Evolutionary conservation across 2,329 filamentous ascomycete genomes (phyloP), one percentile per base, ranked within the genome.

Genomic region (Sporothrix brunneoviolacea): DNA sequence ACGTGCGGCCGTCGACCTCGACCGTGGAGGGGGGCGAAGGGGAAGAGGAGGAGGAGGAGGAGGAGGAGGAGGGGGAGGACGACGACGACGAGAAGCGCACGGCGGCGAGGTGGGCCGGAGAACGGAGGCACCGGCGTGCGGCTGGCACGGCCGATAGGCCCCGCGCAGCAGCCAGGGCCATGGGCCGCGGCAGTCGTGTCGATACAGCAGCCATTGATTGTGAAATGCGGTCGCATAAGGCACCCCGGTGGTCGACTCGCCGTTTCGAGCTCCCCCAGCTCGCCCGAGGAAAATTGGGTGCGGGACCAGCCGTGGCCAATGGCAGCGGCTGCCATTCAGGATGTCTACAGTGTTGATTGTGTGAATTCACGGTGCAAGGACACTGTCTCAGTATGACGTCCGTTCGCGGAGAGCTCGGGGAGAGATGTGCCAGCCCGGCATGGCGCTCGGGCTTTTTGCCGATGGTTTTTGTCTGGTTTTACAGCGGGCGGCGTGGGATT

Each of bases 1-100:
- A 90, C 9, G 68, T 69, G 55, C 74, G 75, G 56, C 79, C 83
- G 58, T 83, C 79, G 56, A 93, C 76, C 10, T 70, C 73, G 55
- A 86, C 67, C 19, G 63, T 61, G n/a, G 36, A 19, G 18, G 50
- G 38, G 5, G 21, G 12, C 2, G 43, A 28, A 9, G 50, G 13
- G 7, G 41, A 21, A 5, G 39, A 42, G 19, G 37, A 35, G 30
- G 38, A 49, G 21, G 36, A 50, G 16, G n/a, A n/a, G n/a, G n/a
- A n/a, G n/a, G n/a, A n/a, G n/a, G n/a, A n/a, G n/a, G n/a, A n/a
- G n/a, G n/a, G n/a, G n/a, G n/a, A n/a, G n/a, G n/a, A n/a, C n/a
- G n/a, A n/a, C n/a, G n/a, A n/a, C 2, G 32, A 18, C 12, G 38
- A 40, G 27, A 39, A 13, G 32, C 39, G 30, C 16, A 44, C 19